Percentiles rank a stretch among this genome's conserved stretches.
Evolutionary conservation across 202 grass and related monocot genomes (phyloP).

Genomic region (Tripidium arundinaceum): DNA sequence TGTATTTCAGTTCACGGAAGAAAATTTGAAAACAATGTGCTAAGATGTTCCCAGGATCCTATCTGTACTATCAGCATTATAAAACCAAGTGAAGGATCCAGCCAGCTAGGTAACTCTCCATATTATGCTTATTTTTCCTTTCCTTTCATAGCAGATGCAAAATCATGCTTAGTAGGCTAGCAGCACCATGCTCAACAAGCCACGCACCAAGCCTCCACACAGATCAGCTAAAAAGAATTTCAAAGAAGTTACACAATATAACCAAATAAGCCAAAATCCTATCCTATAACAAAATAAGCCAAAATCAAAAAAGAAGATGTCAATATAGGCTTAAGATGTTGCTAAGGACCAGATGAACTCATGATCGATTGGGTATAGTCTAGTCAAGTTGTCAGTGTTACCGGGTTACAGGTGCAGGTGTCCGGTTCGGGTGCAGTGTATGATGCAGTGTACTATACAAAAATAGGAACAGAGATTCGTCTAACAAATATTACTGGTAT

Average conservation of each 20-base stretch:
- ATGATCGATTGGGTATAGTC: background rate
- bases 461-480: background rate
- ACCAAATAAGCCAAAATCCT: background rate
- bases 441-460: background rate
- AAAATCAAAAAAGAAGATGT: background rate
- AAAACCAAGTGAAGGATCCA: background rate
- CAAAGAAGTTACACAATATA: background rate
- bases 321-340: background rate
- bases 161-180: background rate
- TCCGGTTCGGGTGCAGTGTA: background rate
- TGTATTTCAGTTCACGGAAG: no score
- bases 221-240: background rate
- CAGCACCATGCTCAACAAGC: background rate
- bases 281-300: background rate
- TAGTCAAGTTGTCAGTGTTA: background rate
- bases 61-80: background rate
- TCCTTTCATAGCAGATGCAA: background rate
- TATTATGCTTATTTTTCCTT: background rate
- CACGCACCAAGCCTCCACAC: background rate
- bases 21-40: no score
- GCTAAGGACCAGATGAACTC: background rate
- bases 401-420: background rate
- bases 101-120: background rate
- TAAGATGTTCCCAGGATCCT: background rate
- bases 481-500: background rate